Conservation (phyloP, 441 rosid species). For the Isatis lusitanica region DNA sequence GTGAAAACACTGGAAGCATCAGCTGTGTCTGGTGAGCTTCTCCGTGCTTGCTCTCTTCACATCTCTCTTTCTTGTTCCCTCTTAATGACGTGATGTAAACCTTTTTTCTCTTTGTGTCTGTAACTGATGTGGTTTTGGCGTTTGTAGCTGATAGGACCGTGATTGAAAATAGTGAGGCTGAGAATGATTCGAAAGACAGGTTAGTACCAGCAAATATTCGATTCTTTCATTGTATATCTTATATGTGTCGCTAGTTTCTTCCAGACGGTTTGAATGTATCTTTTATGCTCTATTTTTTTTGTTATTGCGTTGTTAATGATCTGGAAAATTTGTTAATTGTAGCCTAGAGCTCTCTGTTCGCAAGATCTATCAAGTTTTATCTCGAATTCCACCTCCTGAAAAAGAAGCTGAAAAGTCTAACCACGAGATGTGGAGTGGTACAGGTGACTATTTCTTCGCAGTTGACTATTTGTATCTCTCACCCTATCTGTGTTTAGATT, state of each 20-base stretch:
- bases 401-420: constrained; percentile 46
- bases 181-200: constrained; percentile 50
- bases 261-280: background rate
- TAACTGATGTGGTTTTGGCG: background rate
- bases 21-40: constrained; percentile 42
- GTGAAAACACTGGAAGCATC: constrained; percentile 52
- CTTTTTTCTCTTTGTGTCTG: background rate
- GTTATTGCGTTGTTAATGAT: background rate
- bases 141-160: constrained; percentile 38
- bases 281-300: background rate
- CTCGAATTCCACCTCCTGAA: constrained; percentile 58
- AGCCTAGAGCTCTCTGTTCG: constrained; percentile 55
- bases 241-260: background rate
- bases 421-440: constrained; percentile 77
- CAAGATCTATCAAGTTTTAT: constrained; percentile 57
- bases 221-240: background rate
- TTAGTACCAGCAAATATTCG: constrained; percentile 29
- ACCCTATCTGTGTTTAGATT: background rate
- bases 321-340: constrained; percentile 24
- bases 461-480: constrained; percentile 8
- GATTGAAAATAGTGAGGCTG: constrained; percentile 27
- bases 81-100: background rate
- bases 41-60: background rate
- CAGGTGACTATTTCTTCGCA: constrained; percentile 54
- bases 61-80: background rate